Conservation (phyloP, 1,284 basidiomycete genomes). For the Leccinum angustisporum region DNA sequence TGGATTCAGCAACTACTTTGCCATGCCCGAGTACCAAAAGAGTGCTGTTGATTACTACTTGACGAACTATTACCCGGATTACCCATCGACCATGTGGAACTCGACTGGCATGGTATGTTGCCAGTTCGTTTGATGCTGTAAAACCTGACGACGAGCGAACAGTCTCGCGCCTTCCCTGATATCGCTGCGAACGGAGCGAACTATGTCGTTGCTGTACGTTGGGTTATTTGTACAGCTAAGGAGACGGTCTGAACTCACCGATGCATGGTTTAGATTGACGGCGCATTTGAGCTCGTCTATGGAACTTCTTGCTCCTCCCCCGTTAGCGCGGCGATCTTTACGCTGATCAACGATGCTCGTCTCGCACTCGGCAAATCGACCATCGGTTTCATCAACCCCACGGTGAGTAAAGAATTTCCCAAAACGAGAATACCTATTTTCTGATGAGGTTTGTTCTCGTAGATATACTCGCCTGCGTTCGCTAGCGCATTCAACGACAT, state of each 20-base stretch:
- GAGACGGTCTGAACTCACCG: too few relatives aligned
- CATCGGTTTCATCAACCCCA: conserved; percentile 40
- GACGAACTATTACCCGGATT: conserved; percentile 30
- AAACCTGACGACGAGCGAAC: background rate
- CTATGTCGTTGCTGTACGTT: conserved; percentile 38
- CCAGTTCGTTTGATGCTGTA: background rate
- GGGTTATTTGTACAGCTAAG: background rate
- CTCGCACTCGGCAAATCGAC: conserved; percentile 38
- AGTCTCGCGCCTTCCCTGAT: conserved; percentile 47
- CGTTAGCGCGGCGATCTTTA: conserved; percentile 41
- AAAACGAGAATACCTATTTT: background rate
- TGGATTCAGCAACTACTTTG: conserved; percentile 46
- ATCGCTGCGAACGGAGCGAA: conserved; percentile 41
- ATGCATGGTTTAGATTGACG: conserved; percentile 27
- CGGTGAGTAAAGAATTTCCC: conserved; percentile 12
- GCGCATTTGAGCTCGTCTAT: conserved; percentile 36
- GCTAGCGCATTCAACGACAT: conserved; percentile 40
- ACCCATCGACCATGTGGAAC: conserved; percentile 43
- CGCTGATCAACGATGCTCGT: conserved; percentile 48
- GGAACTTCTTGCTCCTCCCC: conserved; percentile 42
- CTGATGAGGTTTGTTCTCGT: background rate
- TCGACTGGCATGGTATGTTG: conserved; percentile 39
- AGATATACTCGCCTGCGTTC: conserved; percentile 26
- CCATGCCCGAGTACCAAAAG: conserved; percentile 39
- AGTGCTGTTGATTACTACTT: conserved; percentile 36